Base-by-base conservation (phyloP, 371 early-diverging fungal species). In the Coemansia sp. region DNA sequence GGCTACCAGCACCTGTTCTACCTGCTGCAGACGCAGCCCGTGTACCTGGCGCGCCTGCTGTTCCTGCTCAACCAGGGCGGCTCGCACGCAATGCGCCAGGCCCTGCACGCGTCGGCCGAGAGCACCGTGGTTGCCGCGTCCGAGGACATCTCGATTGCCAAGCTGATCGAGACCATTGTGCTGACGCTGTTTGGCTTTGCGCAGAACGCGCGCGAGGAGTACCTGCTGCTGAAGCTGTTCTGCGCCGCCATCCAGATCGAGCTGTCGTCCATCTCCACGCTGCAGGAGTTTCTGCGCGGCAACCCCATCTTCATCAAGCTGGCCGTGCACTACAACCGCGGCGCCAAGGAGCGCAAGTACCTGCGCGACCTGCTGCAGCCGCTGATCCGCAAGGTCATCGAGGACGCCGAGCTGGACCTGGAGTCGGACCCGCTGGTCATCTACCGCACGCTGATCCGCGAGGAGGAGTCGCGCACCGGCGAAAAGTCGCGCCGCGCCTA, bases 131-230 rank as follows among this genome's bases (percentile, higher is more conserved):
- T 11, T 14, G 64, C 39, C 24, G 24, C 24, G 24, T 24, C 24
- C 24, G 77, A 75, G 40, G 61, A 62, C 33, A 77, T 77, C 18
- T 75, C 75, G 7, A 75, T 77, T 5, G 64, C 77, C 5, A 88
- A 88, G 76, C 86, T 95, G 55, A 86, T 97, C 24, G 96, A 96
- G 69, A 84, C 90, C 7, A 89, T 92, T 0, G 91, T 97, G 3
- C 75, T 99, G 49, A 88, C 95, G n/a, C 72, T 99, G 43, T 99
- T 92, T 79, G 95, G 97, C 2, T 95, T 93, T 81, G 98, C 94
- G 1, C 96, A 97, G 67, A 94, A 95, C 76, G 84, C 86, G 9
- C 86, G 98, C 24, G 99, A 99, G 69, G 99, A 99, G 80, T 99
- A 94, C 66, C 74, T 99, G 55, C 80, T 99, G 64, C 87, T 98